Conservation (phyloP, 257 asterid genomes). For the Knoxia roxburghii region DNA sequence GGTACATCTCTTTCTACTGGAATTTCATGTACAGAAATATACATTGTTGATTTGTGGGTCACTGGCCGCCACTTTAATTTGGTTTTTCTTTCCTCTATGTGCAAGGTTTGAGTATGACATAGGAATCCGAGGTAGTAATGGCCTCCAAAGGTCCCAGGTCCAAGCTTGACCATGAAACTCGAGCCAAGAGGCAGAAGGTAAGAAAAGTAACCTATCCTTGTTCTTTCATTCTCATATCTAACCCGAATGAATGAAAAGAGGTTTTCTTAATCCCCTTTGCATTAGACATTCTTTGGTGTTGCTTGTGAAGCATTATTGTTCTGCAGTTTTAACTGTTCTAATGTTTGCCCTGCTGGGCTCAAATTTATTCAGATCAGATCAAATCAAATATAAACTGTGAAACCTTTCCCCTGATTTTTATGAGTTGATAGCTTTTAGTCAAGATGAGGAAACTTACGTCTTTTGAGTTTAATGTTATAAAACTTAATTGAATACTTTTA, state of each 20-base stretch:
- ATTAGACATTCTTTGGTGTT: no score
- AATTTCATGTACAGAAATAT: neutral
- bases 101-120: conserved; percentile 34
- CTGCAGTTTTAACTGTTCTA: neutral
- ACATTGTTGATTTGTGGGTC: neutral
- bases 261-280: no score
- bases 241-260: neutral
- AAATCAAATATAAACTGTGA: neutral
- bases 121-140: conserved; percentile 52
- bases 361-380: neutral
- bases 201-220: conserved; percentile 12
- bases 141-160: conserved; percentile 99
- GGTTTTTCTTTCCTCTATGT: conserved; percentile 4
- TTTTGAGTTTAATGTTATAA: neutral
- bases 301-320: neutral
- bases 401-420: neutral
- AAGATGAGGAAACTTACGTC: neutral
- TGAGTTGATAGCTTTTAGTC: neutral
- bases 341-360: neutral
- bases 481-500: neutral
- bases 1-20: neutral
- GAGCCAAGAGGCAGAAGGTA: conserved; percentile 93
- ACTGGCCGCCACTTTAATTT: neutral
- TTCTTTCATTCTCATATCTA: neutral
- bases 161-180: conserved; percentile 87